Base-by-base conservation (phyloP, 2,329 filamentous ascomycete species). In the Penicillium palitans region DNA sequence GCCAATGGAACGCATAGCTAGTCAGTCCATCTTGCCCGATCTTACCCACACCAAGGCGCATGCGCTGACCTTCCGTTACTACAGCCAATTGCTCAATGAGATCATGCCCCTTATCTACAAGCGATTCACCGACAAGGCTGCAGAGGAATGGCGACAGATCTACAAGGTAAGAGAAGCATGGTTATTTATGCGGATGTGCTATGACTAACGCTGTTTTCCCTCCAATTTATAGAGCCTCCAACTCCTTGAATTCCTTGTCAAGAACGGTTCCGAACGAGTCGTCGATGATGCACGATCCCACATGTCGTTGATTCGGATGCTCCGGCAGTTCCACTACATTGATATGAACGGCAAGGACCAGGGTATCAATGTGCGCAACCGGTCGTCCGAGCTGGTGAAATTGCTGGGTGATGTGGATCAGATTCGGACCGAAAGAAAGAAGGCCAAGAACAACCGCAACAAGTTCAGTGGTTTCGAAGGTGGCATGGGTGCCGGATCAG, bases 41-140 rank as follows among this genome's bases (percentile, higher is more conserved):
- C 6, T 25, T 24, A 17, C 17, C 40, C 15, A 10, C 24, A 40
- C 24, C 48, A 40, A 59, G 57, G 55, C 63, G 61, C 56, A 67
- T 54, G 29, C 55, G 25, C 55, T 63, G 12, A 62, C 8, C 21
- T 24, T 61, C 15, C 6, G 17, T 39, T n/a, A 17, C 24, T 53
- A 57, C 72, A 97, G 93, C 75, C 92, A 96, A 86, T 86, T 93
- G 52, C 87, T 99, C 57, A 98, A 98, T 77, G 95, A 99, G 78
- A 98, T 99, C 74, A 99, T 99, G 95, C 95, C 95, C 66, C 95
- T 99, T 91, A 96, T 99, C 73, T 99, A 99, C 81, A 95, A 96
- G 72, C 90, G 95, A 65, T 99, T 99, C 77, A 99, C 95, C 61
- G 95, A 99, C 76, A 99, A 99, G 81, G 85, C 92, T 8, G 93